phyloP scores from a whole-genome alignment of 2,329 filamentous ascomycete species.

The Epichloe sp. region DNA sequence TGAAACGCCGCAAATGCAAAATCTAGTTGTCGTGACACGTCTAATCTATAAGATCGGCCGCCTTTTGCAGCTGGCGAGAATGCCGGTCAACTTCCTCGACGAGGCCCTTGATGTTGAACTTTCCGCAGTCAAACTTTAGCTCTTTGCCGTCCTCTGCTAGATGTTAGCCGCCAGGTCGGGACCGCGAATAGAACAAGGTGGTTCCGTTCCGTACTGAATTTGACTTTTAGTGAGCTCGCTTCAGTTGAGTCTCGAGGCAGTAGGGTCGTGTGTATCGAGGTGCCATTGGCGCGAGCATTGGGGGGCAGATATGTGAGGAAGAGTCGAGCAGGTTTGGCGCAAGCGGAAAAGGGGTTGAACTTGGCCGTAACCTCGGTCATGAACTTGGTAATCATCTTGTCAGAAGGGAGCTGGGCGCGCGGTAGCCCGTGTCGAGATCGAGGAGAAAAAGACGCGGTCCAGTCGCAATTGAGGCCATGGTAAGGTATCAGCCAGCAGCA shows the following conservation, averaged over 20 bases:
- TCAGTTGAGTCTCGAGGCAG: constrained; percentile 58
- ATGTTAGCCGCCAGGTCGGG: constrained; percentile 11
- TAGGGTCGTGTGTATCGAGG: constrained; percentile 67
- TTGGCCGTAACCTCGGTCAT: constrained; percentile 71
- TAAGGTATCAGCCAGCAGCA: not conserved
- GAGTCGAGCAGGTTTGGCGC: constrained; percentile 70
- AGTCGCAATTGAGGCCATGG: not conserved
- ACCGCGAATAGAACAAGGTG: not conserved
- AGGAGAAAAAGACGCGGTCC: not conserved
- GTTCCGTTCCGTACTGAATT: constrained; percentile 64
- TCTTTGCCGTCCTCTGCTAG: constrained; percentile 78
- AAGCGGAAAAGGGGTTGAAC: constrained; percentile 83
- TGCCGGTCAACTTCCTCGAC: constrained; percentile 84
- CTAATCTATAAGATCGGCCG: constrained; percentile 58
- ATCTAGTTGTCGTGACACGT: constrained; percentile 9
- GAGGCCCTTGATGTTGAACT: constrained; percentile 73
- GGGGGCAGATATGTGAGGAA: constrained; percentile 80
- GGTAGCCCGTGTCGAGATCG: not conserved
- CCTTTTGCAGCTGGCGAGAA: constrained; percentile 67
- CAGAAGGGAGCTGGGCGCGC: constrained; percentile 6
- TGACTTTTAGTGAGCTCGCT: constrained; percentile 57
- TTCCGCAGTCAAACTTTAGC: constrained; percentile 67
- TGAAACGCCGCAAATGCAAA: constrained; percentile 22
- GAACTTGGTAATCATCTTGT: constrained; percentile 70
- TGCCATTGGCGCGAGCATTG: constrained; percentile 56